phyloP scores from a whole-genome alignment of 2,329 filamentous ascomycete genomes.

The Verticillium tricorpus region DNA sequence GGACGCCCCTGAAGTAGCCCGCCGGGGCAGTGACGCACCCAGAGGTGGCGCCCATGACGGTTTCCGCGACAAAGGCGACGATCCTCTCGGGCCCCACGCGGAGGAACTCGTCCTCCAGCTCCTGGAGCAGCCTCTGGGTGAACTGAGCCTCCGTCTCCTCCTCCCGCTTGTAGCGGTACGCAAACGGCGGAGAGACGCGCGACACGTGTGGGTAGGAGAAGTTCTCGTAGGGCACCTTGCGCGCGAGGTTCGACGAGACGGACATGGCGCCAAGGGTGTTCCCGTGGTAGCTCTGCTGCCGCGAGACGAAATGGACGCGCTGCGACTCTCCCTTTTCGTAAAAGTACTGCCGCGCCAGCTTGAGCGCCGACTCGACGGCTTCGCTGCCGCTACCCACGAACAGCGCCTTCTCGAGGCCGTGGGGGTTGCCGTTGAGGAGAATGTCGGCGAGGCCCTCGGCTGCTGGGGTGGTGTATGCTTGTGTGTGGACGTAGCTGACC shows the following conservation, averaged over 20 bases:
- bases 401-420: constrained; percentile 12
- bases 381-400: constrained; percentile 20
- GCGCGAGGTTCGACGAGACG: constrained; percentile 24
- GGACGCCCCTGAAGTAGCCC: constrained; percentile 52
- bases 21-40: constrained; percentile 45
- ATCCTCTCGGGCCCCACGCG: constrained; percentile 40
- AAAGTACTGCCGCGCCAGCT: constrained; percentile 44
- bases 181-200: constrained; percentile 38
- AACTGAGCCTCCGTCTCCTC: constrained; percentile 35
- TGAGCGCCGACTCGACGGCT: constrained; percentile 42
- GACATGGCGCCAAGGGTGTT: constrained; percentile 43
- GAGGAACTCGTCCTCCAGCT: constrained; percentile 43
- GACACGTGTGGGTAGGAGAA: constrained; percentile 19
- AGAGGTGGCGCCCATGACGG: constrained; percentile 55
- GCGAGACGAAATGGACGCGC: constrained; percentile 35
- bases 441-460: constrained; percentile 25
- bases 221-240: constrained; percentile 21
- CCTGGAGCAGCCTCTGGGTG: constrained; percentile 30
- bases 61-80: constrained; percentile 56
- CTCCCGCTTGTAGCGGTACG: constrained; percentile 27
- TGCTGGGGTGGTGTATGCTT: constrained; percentile 37
- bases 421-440: constrained; percentile 5
- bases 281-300: constrained; percentile 44
- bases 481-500: constrained; percentile 23
- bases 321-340: constrained; percentile 31